A percentile compares a stretch with the other conserved stretches of the same genome.
These are phyloP conservation scores for Brettanomyces bruxellensis DNA, from an alignment of 805 yeast species.

Conservation along the genomic window DNA sequence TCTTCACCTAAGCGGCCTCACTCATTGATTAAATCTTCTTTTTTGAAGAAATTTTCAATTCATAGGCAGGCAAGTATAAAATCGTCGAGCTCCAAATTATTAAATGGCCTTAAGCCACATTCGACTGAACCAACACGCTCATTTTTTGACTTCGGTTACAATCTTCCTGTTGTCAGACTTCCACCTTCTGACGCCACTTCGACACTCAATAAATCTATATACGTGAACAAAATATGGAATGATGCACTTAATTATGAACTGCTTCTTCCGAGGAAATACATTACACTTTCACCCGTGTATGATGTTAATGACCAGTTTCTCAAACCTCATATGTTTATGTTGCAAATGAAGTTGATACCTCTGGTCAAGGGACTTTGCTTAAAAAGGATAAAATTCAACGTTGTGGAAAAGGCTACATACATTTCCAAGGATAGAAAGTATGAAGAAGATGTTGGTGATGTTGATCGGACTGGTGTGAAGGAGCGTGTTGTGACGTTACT, in stretches of 20 bases:
- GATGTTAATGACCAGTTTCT: constrained; percentile 13
- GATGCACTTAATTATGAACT: constrained; percentile 63
- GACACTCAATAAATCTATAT: constrained; percentile 62
- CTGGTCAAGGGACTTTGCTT: constrained; percentile 50
- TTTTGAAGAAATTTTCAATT: not conserved
- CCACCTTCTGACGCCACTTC: constrained; percentile 52
- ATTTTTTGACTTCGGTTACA: constrained; percentile 26
- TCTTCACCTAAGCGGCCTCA: not conserved
- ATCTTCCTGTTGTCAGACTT: constrained; percentile 41
- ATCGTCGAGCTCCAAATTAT: not conserved
- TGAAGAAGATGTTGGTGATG: constrained; percentile 43
- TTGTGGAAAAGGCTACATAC: constrained; percentile 59
- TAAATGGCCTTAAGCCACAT: not conserved
- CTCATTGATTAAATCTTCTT: not conserved
- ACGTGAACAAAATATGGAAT: constrained; percentile 69
- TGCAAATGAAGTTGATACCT: constrained; percentile 61
- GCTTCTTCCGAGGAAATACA: constrained; percentile 61
- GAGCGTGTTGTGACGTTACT: constrained; percentile 53
- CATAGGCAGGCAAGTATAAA: not conserved
- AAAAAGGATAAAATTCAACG: constrained; percentile 56
- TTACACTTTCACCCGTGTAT: constrained; percentile 44
- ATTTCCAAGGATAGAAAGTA: constrained; percentile 44
- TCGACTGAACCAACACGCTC: constrained; percentile 16
- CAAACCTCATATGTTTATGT: constrained; percentile 25
- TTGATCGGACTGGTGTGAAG: constrained; percentile 25